Percentiles rank a stretch among this genome's conserved stretches.
Evolutionary conservation across 75 land plant species (phyloP).

Genomic region (Sequoia sempervirens): DNA sequence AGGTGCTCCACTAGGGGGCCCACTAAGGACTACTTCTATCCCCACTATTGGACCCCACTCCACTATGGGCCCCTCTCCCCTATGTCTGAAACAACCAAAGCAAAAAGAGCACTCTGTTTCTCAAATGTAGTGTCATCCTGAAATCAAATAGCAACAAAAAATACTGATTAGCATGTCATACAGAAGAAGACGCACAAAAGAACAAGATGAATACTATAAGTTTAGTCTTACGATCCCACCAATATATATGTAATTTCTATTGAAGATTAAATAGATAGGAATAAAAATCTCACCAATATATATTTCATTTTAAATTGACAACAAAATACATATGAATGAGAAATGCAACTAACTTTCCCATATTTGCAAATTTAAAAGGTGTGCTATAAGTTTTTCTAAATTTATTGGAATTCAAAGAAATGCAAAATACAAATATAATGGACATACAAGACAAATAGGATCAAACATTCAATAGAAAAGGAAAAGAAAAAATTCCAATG

Average conservation of each 20-base stretch:
- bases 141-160: constrained; percentile 11
- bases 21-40: too few species aligned
- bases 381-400: background rate
- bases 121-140: constrained; percentile 90
- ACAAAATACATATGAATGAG: background rate
- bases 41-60: too few species aligned
- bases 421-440: too few species aligned
- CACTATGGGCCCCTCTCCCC: too few species aligned
- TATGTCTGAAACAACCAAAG: constrained; percentile 81
- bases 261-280: background rate
- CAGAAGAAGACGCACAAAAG: background rate
- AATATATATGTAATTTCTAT: too few species aligned
- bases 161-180: background rate
- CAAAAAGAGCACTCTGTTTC: constrained; percentile 91
- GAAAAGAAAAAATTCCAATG: background rate
- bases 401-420: too few species aligned
- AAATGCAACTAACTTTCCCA: background rate
- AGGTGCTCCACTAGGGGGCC: too few species aligned
- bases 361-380: background rate
- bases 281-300: background rate
- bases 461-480: background rate
- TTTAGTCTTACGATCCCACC: background rate
- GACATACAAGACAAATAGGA: background rate
- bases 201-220: background rate
- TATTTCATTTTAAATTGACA: background rate